Evolutionary conservation across 257 asterid genomes (phyloP).

Genomic region (Solanum paucissectum): DNA sequence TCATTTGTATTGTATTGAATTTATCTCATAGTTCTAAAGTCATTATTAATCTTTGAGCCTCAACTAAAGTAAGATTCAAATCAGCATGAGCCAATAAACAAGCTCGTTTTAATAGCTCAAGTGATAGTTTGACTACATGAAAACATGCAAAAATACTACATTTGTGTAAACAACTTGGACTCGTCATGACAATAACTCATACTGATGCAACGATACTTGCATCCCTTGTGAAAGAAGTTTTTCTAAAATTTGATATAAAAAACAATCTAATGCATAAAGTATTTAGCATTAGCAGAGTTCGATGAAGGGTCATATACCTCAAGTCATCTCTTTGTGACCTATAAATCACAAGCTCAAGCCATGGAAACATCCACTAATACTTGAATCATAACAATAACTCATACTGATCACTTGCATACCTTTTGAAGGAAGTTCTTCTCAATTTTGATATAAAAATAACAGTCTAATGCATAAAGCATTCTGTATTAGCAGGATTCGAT

Average conservation of each 20-base stretch:
- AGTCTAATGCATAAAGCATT: background rate
- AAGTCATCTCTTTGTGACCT: no score
- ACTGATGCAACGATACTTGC: background rate
- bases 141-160: background rate
- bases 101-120: background rate
- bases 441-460: no score
- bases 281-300: background rate
- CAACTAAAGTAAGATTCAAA: background rate
- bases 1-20: background rate
- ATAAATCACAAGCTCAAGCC: no score
- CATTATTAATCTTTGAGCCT: background rate
- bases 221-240: background rate
- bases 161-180: background rate
- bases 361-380: no score
- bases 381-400: background rate
- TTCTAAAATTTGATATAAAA: background rate
- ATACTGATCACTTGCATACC: background rate
- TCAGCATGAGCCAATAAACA: background rate
- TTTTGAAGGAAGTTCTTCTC: background rate
- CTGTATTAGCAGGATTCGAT: fast-evolving
- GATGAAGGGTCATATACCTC: no score
- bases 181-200: background rate
- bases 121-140: background rate
- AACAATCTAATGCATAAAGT: background rate
- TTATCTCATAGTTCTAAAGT: background rate